Evolutionary conservation across 495 filamentous ascomycete species (phyloP).

Genomic region (Talaromyces wortmannii): DNA sequence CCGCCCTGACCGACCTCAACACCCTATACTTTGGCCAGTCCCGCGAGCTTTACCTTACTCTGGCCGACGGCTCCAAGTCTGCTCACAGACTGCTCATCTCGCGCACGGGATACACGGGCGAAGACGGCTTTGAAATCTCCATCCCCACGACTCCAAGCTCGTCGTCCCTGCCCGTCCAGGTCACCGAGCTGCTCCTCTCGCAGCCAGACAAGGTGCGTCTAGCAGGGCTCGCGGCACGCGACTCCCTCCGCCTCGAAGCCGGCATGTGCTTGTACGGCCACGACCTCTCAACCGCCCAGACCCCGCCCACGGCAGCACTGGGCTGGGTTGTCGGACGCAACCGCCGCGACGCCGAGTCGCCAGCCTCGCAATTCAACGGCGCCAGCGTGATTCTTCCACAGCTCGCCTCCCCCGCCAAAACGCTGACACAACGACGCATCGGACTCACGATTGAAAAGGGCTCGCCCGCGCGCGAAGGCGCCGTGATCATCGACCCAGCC

Average conservation of each 20-base stretch:
- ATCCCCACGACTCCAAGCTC: constrained; percentile 49
- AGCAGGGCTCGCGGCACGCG: constrained; percentile 83
- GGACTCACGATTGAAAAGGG: constrained; percentile 77
- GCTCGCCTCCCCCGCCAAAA: constrained; percentile 55
- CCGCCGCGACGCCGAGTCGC: constrained; percentile 49
- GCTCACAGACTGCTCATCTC: constrained; percentile 64
- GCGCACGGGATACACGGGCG: constrained; percentile 90
- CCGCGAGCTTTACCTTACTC: constrained; percentile 45
- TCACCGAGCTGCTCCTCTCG: constrained; percentile 58
- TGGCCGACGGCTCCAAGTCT: constrained; percentile 33
- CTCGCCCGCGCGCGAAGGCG: constrained; percentile 85
- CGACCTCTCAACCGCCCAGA: constrained; percentile 83
- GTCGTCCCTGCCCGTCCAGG: constrained; percentile 27
- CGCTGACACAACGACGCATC: constrained; percentile 65
- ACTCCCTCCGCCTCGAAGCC: constrained; percentile 88
- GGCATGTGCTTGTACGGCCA: constrained; percentile 99
- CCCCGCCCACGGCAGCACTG: constrained; percentile 77
- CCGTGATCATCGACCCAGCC: constrained; percentile 59
- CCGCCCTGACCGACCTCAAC: constrained; percentile 47
- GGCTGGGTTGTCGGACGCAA: constrained; percentile 80
- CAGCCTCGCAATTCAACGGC: constrained; percentile 60
- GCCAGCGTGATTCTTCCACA: constrained; percentile 64
- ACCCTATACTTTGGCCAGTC: constrained; percentile 77
- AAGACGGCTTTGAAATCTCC: constrained; percentile 97
- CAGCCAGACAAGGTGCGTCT: constrained; percentile 59